Base-by-base conservation (phyloP, 768 basidiomycete genomes). In the Tephrocybe sp. region DNA sequence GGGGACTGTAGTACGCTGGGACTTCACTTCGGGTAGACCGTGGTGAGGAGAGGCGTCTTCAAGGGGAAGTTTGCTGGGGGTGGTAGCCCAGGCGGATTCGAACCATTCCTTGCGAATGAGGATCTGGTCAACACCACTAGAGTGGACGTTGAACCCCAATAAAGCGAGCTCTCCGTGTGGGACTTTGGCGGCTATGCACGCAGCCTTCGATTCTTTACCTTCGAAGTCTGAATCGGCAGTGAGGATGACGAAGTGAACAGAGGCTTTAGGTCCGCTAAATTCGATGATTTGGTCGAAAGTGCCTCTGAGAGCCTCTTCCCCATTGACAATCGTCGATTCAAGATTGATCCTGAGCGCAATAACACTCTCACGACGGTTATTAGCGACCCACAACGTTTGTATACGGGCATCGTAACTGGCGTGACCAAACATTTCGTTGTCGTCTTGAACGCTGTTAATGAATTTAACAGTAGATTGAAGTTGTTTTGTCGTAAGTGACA, bases 141-240 rank as follows among this genome's bases (percentile, higher is more conserved):
- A 84, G 62, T 92, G 91, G n/a, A 93, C 89, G 2, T 87, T 89
- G 69, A 92, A 93, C 25, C 88, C 89, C 5, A 91, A 87, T 43
- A 93, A 74, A 21, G 89, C 88, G 30, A 92, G 72, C 55, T 91
- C 86, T 32, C 87, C 86, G 1, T 85, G 82, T 5, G 78, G 74
- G 5, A 91, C 75, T 60, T 91, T 91, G 2, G 89, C 89, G 3
- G 89, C 89, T 18, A 89, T 76, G 55, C 89, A 92, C 5, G 89
- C 89, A 9, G 89, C 89, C 59, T 86, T 83, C 0, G 89, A 88
- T 64, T 92, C 89, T 45, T 87, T 85, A 12, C 89, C 89, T 49
- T 80, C 78, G 2, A 89, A 89, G 65, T 92, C 90, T 4, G 87
- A 84, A 58, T 92, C 89, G 2, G 84, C 87, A 2, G 88, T 89